A percentile compares a stretch with the other conserved stretches of the same genome.
phyloP scores from a whole-genome alignment of 352 stramenopile species.

The Phytophthora hibernalis region DNA sequence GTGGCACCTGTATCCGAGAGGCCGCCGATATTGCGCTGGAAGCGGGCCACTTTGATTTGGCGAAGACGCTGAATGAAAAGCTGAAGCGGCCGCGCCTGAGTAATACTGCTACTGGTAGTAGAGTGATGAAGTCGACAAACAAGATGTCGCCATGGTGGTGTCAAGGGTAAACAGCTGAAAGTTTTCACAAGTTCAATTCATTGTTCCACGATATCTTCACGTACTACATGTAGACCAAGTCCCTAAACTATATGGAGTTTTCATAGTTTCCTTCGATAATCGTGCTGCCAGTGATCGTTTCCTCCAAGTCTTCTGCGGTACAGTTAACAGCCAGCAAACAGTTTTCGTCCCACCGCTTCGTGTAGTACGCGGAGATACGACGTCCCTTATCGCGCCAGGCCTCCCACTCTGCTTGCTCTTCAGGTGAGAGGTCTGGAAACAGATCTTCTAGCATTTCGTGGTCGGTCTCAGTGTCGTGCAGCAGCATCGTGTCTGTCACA shows the following conservation, averaged over 20 bases:
- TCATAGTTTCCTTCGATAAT: not conserved
- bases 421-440: conserved; percentile 27
- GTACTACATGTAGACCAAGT: too few relatives aligned
- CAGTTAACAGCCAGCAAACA: conserved; percentile 17
- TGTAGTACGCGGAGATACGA: conserved; percentile 45
- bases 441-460: conserved; percentile 42
- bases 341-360: conserved; percentile 39
- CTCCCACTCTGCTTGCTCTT: conserved; percentile 28
- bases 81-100: not conserved
- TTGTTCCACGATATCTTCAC: too few relatives aligned
- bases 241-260: not conserved
- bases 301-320: conserved; percentile 1
- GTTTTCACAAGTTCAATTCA: too few relatives aligned
- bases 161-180: too few relatives aligned
- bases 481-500: conserved; percentile 39
- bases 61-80: conserved; percentile 1
- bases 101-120: too few relatives aligned
- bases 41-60: conserved; percentile 7
- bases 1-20: conserved; percentile 5
- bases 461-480: conserved; percentile 50
- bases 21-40: conserved; percentile 13
- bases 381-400: conserved; percentile 33
- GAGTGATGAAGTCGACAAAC: not conserved
- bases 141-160: not conserved
- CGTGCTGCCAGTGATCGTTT: not conserved